Evolutionary conservation across 148 eudicot genomes (phyloP).

Genomic region (Dianthus caryophyllus): DNA sequence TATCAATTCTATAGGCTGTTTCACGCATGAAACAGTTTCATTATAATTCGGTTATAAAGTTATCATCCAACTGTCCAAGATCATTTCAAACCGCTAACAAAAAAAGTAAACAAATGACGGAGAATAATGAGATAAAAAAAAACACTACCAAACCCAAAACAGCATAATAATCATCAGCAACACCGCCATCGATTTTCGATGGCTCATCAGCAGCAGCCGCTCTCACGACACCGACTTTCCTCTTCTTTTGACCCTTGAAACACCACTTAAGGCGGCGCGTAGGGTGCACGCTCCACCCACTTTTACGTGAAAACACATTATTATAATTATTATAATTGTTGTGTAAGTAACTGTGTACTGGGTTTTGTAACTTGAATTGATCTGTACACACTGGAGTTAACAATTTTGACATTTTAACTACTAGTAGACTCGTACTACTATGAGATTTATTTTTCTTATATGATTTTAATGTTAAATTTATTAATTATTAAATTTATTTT

Average conservation of each 20-base stretch:
- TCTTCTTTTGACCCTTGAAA: conserved; percentile 22
- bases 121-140: background rate
- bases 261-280: conserved; percentile 37
- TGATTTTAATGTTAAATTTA: too few relatives aligned
- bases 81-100: too few relatives aligned
- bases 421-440: too few relatives aligned
- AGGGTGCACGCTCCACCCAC: conserved; percentile 30
- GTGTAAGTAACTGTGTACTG: conserved; percentile 26
- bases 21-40: too few relatives aligned
- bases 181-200: conserved; percentile 26
- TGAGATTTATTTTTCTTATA: too few relatives aligned
- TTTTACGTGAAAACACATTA: conserved; percentile 25
- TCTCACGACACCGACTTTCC: conserved; percentile 32
- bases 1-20: too few relatives aligned
- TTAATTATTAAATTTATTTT: too few relatives aligned
- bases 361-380: conserved; percentile 58
- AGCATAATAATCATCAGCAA: conserved; percentile 87
- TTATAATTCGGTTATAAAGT: too few relatives aligned
- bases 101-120: too few relatives aligned
- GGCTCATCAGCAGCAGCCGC: conserved; percentile 43
- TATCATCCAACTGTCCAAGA: too few relatives aligned
- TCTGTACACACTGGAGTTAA: conserved; percentile 74
- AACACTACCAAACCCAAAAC: conserved; percentile 81
- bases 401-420: conserved; percentile 42
- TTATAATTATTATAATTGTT: too few relatives aligned